Conservation (phyloP, 352 stramenopile species). For the Globisporangium lucens region DNA sequence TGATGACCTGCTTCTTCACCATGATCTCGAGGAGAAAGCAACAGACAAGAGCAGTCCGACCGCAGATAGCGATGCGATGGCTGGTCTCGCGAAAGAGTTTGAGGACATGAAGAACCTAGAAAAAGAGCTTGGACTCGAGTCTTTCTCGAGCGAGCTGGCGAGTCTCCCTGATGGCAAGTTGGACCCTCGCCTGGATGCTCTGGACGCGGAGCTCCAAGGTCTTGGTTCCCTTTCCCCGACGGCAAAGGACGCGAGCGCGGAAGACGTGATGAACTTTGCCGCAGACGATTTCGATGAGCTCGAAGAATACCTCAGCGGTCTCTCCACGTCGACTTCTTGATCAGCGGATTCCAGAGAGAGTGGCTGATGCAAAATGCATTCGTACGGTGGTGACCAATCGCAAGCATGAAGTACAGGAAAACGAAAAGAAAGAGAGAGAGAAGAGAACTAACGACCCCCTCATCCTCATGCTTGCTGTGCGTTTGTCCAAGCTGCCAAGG, state of each 20-base stretch:
- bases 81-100: constrained; percentile 62
- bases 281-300: constrained; percentile 88
- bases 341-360: background rate
- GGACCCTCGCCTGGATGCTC: constrained; percentile 55
- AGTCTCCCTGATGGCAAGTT: constrained; percentile 48
- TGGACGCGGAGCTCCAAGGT: constrained; percentile 78
- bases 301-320: constrained; percentile 82
- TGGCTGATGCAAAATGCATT: background rate
- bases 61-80: constrained; percentile 27
- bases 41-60: constrained; percentile 13
- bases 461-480: background rate
- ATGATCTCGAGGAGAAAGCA: constrained; percentile 47
- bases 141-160: constrained; percentile 47
- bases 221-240: constrained; percentile 42
- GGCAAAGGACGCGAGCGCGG: constrained; percentile 36
- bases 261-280: constrained; percentile 83
- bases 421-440: background rate
- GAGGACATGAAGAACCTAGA: constrained; percentile 83
- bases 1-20: constrained; percentile 23
- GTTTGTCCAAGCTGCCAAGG: background rate
- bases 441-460: constrained; percentile 2
- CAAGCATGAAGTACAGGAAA: background rate
- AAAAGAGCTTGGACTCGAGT: constrained; percentile 74
- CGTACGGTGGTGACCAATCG: background rate
- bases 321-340: constrained; percentile 46